Percentiles rank a stretch among this genome's conserved stretches.
Conservation (phyloP, 306 rosid genomes). For the Medicago arabica region DNA sequence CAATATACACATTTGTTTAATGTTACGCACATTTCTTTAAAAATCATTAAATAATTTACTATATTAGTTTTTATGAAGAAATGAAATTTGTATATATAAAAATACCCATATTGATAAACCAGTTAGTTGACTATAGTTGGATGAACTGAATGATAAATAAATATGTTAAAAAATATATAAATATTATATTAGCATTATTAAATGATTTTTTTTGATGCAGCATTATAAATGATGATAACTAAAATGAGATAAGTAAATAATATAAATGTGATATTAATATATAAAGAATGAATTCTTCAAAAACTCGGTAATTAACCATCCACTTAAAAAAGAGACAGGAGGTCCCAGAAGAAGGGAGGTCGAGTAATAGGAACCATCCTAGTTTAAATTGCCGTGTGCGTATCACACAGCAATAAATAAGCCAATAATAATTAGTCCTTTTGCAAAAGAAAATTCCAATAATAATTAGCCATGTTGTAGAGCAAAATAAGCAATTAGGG, state of each 20-base stretch:
- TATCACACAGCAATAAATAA: slow-evolving; percentile 2
- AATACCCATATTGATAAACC: no score
- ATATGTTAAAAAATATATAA: background rate
- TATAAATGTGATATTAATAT: background rate
- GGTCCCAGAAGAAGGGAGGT: slow-evolving; percentile 38
- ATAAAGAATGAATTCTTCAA: background rate
- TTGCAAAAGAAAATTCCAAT: background rate
- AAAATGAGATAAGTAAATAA: background rate
- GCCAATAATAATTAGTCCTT: background rate
- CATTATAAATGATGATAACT: background rate
- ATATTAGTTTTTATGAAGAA: no score
- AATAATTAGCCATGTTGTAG: background rate
- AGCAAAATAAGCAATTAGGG: background rate
- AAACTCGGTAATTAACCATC: background rate
- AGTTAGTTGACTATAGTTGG: no score
- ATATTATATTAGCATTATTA: background rate
- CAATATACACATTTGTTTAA: no score
- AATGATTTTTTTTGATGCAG: background rate
- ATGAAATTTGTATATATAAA: no score
- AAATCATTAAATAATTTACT: no score
- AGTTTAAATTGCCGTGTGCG: background rate
- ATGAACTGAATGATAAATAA: background rate
- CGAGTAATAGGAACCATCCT: slow-evolving; percentile 28
- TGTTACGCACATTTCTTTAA: no score
- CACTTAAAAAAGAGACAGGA: slow-evolving; percentile 8